These are phyloP conservation scores for Podospora pseudopauciseta DNA, from an alignment of 495 filamentous ascomycete genomes.

Conservation along the genomic window DNA sequence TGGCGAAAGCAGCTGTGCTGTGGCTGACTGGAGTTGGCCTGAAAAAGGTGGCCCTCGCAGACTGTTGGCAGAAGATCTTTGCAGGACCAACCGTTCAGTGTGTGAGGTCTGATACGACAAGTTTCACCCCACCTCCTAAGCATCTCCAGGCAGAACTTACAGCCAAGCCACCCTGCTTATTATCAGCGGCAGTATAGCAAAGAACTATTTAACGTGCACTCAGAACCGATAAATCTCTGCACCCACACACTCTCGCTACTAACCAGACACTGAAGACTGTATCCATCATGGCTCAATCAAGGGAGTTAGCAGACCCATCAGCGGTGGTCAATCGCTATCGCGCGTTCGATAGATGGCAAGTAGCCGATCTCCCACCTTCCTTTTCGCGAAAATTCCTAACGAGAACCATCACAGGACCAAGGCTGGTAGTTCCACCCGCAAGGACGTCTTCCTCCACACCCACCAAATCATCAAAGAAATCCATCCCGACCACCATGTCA, in stretches of 20 bases:
- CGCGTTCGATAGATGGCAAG: neutral
- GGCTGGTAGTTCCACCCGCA: neutral
- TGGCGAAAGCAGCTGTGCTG: too few relatives aligned
- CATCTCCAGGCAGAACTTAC: neutral
- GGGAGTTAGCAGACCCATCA: neutral
- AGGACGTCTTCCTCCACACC: neutral
- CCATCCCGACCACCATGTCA: conserved; percentile 29
- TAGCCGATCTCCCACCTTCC: neutral
- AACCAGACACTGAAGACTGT: too few relatives aligned
- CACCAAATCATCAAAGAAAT: conserved; percentile 15
- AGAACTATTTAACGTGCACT: neutral
- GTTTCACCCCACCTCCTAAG: neutral
- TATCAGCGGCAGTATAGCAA: too few relatives aligned
- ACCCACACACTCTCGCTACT: too few relatives aligned
- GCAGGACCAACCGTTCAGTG: too few relatives aligned
- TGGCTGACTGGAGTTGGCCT: too few relatives aligned
- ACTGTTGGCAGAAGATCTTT: too few relatives aligned
- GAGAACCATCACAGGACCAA: neutral
- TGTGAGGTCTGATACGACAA: neutral
- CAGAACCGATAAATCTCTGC: too few relatives aligned
- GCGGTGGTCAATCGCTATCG: neutral
- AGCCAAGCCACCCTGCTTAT: neutral
- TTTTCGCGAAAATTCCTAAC: neutral
- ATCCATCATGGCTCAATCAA: neutral
- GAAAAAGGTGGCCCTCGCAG: too few relatives aligned